Evolutionary conservation across 768 basidiomycete genomes (phyloP).

Genomic region (Termitomyces sp.): DNA sequence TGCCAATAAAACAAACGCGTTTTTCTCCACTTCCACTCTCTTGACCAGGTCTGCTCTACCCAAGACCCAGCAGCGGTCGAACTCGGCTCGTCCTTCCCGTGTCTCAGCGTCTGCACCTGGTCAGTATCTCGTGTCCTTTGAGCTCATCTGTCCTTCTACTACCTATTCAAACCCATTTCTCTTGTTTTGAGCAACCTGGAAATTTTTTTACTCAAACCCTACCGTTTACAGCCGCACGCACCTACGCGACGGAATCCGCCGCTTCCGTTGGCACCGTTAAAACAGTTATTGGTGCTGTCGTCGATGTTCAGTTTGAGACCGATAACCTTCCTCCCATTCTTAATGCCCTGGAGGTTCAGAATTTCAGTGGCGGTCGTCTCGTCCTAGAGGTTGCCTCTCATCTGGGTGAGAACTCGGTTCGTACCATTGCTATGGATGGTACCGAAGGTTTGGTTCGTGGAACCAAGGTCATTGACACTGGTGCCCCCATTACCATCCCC

Average conservation of each 20-base stretch:
- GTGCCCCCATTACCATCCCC: slow-evolving; percentile 93
- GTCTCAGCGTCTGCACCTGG: slow-evolving; percentile 46
- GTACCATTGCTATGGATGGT: slow-evolving; percentile 99
- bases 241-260: slow-evolving; percentile 90
- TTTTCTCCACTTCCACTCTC: slow-evolving; percentile 73
- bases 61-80: slow-evolving; percentile 38
- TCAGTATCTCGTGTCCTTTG: slow-evolving; percentile 27
- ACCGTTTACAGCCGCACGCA: slow-evolving; percentile 48
- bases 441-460: slow-evolving; percentile 99
- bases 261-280: slow-evolving; percentile 75
- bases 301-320: slow-evolving; percentile 97
- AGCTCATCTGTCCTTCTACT: neutral
- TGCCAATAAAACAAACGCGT: slow-evolving; percentile 70
- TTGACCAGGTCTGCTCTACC: slow-evolving; percentile 49
- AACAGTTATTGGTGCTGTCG: slow-evolving; percentile 99
- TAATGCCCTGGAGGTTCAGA: slow-evolving; percentile 97
- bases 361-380: slow-evolving; percentile 91
- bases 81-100: slow-evolving; percentile 43
- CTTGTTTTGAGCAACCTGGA: neutral
- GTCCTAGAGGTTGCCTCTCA: slow-evolving; percentile 99
- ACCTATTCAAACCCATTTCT: slow-evolving; percentile 5
- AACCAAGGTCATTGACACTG: slow-evolving; percentile 95
- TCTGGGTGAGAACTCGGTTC: slow-evolving; percentile 97
- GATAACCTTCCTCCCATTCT: slow-evolving; percentile 96
- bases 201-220: slow-evolving; percentile 9